These are phyloP conservation scores for Dacryopinax primogenitus DNA, from an alignment of 768 basidiomycete genomes.

Conservation along the genomic window DNA sequence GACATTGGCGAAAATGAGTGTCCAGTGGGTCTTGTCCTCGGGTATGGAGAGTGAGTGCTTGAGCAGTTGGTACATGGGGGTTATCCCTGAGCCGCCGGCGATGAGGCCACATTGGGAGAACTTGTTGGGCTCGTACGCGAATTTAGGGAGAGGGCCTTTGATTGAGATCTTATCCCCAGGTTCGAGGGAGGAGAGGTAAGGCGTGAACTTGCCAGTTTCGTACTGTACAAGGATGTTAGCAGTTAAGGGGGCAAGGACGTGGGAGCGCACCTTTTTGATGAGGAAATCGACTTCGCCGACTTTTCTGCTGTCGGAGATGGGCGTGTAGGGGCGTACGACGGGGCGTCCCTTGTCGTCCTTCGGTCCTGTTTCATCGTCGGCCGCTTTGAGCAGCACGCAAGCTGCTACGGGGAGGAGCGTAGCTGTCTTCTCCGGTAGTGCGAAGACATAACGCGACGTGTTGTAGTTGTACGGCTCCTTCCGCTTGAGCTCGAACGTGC, in stretches of 20 bases:
- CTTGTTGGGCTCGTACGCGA: conserved; percentile 71
- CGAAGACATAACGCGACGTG: conserved; percentile 64
- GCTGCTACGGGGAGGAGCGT: conserved; percentile 70
- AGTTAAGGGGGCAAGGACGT: background rate
- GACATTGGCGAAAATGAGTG: conserved; percentile 80
- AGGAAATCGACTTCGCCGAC: conserved; percentile 68
- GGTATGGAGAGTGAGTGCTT: conserved; percentile 48
- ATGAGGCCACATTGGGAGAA: conserved; percentile 79
- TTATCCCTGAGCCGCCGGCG: conserved; percentile 88
- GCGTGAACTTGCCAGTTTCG: conserved; percentile 70
- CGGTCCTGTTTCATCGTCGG: conserved; percentile 44
- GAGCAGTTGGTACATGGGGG: conserved; percentile 73
- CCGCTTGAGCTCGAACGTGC: conserved; percentile 71
- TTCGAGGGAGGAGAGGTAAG: conserved; percentile 65
- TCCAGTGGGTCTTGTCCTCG: conserved; percentile 92
- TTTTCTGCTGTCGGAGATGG: conserved; percentile 62
- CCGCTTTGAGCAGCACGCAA: conserved; percentile 63
- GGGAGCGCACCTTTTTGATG: conserved; percentile 47
- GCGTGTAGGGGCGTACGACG: conserved; percentile 84
- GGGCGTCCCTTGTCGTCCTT: conserved; percentile 73
- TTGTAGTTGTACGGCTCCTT: conserved; percentile 78
- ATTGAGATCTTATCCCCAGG: conserved; percentile 70
- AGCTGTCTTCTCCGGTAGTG: conserved; percentile 62
- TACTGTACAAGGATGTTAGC: conserved; percentile 27
- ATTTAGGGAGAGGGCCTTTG: conserved; percentile 87